Evolutionary conservation across 306 rosid genomes (phyloP), one percentile per base, ranked within the genome.

Genomic region (Dalbergia cultrata): DNA sequence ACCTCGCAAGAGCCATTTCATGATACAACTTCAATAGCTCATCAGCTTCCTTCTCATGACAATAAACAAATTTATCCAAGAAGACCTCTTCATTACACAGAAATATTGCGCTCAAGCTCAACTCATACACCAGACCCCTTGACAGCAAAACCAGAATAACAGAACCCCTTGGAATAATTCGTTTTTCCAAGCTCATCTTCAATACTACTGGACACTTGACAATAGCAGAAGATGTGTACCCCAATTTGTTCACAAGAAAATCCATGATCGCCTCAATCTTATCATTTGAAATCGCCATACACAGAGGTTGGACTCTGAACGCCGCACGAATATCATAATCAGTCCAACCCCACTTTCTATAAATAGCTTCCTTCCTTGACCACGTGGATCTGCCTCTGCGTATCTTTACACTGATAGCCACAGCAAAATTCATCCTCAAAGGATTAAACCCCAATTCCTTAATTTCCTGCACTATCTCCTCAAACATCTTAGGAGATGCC

Each of bases 311-410:
- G 13, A 43, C 8, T 68, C 77, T 70, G 59, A 86, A 86, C 5
- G 83, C 87, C 2, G 35, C 57, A 47, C 35, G 12, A 52, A 79
- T 52, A 1, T 82, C 74, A 39, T 79, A 6, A 37, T 76, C 85
- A 31, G 82, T 65, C 76, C 79, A 83, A 19, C 80, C 89, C 87
- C 87, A 86, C 6, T 59, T 79, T 70, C 56, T 75, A 60, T 82
- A 82, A 50, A 66, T 22, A 34, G 52, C 34, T 34, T 73, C 56
- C 83, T 86, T 86, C 53, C 66, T 64, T 21, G 19, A 64, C 85
- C 87, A 70, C 14, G 57, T 50, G 7, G 85, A 76, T 49, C 66
- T 79, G 74, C 66, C 79, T 64, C 75, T 21, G 1, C 31, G 13
- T 3, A 54, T 12, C 63, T 64, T 26, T 2, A 53, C 19, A 65